Base-by-base conservation (phyloP, 2,329 filamentous ascomycete genomes). In the Bisporella sp. region DNA sequence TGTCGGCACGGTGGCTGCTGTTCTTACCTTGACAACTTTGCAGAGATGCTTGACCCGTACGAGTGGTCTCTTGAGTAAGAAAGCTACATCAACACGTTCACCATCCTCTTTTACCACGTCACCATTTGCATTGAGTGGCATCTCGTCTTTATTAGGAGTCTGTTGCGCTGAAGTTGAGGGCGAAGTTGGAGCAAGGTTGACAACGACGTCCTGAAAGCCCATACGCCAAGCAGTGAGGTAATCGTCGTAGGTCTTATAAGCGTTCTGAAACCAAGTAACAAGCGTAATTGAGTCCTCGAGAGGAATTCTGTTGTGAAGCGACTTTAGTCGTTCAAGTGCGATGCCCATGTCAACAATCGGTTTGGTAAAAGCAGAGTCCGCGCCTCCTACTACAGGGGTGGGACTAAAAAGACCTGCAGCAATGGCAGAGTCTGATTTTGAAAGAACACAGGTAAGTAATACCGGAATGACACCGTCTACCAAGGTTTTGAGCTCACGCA, bases 401-500 rank as follows among this genome's bases (percentile, higher is more conserved):
- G 78, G 75, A 13, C 79, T 79, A 62, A 92, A 90, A 2, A 92
- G 72, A 4, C 84, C 82, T 21, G 81, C 78, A 3, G 81, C 78
- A 45, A 82, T 74, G 11, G 78, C 77, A 5, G 79, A 78, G 55
- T 83, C 79, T 1, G 82, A 82, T 53, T 87, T 82, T 7, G 83
- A 86, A 9, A 96, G 77, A 6, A 95, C 87, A 57, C 90, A 89
- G 7, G 85, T 89, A 47, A 99, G 72, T 2, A 99, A 77, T 2
- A 97, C 92, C 0, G 93, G 93, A 50, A 99, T 88, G 28, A 99
- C 92, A 50, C 93, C 93, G 60, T 96, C 91, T 6, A 97, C 91
- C 32, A 99, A 71, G 0, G 93, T 96, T 64, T 90, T 89, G 32
- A 99, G 76, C 68, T 99, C 93, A 49, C 91, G 81, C 69, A 86